phyloP scores from a whole-genome alignment of 306 rosid genomes.

The Leucaena leucocephala region DNA sequence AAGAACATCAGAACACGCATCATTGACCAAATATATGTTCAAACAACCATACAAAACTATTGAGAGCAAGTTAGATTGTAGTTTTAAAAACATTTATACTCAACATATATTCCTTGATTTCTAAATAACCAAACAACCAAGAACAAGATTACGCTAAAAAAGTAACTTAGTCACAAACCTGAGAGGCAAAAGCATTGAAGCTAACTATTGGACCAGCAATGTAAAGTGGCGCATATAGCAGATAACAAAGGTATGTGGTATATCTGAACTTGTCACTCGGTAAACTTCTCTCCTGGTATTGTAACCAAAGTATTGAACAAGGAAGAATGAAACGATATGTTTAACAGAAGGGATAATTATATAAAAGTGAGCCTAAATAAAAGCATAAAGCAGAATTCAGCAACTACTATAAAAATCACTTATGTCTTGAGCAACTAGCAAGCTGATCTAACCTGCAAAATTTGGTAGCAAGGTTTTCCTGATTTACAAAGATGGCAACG shows the following conservation, averaged over 20 bases:
- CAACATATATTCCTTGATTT: neutral
- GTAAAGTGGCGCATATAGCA: slow-evolving; percentile 90
- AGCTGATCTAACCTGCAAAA: slow-evolving; percentile 77
- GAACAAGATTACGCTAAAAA: slow-evolving; percentile 11
- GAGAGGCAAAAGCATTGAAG: slow-evolving; percentile 96
- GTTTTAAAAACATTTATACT: neutral
- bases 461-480: slow-evolving; percentile 75
- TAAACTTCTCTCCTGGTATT: slow-evolving; percentile 74
- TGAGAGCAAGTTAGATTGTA: slow-evolving; percentile 12
- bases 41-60: slow-evolving; percentile 15
- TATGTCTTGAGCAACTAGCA: slow-evolving; percentile 36
- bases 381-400: slow-evolving; percentile 25
- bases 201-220: slow-evolving; percentile 91
- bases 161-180: slow-evolving; percentile 52
- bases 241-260: slow-evolving; percentile 70
- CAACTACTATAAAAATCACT: slow-evolving; percentile 27
- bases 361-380: slow-evolving; percentile 30
- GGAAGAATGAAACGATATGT: slow-evolving; percentile 20
- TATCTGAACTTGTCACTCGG: slow-evolving; percentile 61
- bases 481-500: slow-evolving; percentile 79
- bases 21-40: slow-evolving; percentile 26
- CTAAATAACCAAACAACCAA: slow-evolving; percentile 24
- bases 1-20: slow-evolving; percentile 33
- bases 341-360: slow-evolving; percentile 18
- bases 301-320: slow-evolving; percentile 33